phyloP scores from a whole-genome alignment of 208 protist genomes.

The Trypanosoma melophagium region DNA sequence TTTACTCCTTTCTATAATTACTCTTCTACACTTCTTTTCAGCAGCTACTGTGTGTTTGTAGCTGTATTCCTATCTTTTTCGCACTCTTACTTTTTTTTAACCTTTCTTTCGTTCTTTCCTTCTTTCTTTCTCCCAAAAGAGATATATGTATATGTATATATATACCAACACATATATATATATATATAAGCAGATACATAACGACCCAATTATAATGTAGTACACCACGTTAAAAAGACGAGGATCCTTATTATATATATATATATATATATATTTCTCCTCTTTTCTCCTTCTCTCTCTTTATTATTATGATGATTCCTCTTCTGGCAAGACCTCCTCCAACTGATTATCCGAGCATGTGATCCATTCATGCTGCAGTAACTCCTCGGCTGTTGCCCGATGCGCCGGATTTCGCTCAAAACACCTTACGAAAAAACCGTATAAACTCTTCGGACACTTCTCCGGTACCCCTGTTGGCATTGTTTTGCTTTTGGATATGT shows the following conservation, averaged over 20 bases:
- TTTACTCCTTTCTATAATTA: too few species aligned
- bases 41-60: not conserved
- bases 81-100: not conserved
- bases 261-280: conserved; percentile 7
- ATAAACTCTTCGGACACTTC: conserved; percentile 50
- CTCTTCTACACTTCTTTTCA: not conserved
- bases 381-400: conserved; percentile 62
- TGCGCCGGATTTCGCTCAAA: conserved; percentile 62
- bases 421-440: conserved; percentile 68
- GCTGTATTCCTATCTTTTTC: not conserved
- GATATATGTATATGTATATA: too few species aligned
- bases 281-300: not conserved
- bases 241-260: conserved; percentile 24
- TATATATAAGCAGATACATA: too few species aligned
- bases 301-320: not conserved
- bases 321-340: conserved; percentile 51
- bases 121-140: conserved; percentile 17
- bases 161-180: too few species aligned
- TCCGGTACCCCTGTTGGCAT: conserved; percentile 80
- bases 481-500: conserved; percentile 56
- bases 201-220: too few species aligned
- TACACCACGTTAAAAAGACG: too few species aligned
- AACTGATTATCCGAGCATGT: conserved; percentile 64
- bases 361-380: conserved; percentile 78
- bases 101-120: conserved; percentile 22